Conservation (phyloP, 495 filamentous ascomycete genomes). For the Hypoxylon crocopeplum region DNA sequence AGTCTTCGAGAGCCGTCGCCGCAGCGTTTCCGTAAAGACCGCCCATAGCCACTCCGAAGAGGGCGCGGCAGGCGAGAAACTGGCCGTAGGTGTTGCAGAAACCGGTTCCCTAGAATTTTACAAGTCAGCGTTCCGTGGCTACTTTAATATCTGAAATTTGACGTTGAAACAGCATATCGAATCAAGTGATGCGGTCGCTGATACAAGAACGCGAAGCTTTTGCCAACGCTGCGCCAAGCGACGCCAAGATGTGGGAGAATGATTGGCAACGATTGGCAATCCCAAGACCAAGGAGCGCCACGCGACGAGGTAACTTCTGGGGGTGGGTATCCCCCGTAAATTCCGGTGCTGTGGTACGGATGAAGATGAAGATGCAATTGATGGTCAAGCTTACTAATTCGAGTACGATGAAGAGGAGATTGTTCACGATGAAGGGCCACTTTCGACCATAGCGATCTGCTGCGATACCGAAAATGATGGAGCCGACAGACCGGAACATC, state of each 20-base stretch:
- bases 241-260: slow-evolving; percentile 33
- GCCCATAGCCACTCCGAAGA: slow-evolving; percentile 92
- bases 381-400: slow-evolving; percentile 61
- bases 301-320: slow-evolving; percentile 21
- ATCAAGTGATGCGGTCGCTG: neutral
- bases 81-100: slow-evolving; percentile 79
- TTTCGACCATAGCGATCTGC: slow-evolving; percentile 85
- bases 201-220: slow-evolving; percentile 38
- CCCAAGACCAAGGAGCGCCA: slow-evolving; percentile 12
- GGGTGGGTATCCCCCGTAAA: slow-evolving; percentile 13
- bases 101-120: slow-evolving; percentile 64
- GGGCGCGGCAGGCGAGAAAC: slow-evolving; percentile 79
- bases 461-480: slow-evolving; percentile 77
- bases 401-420: slow-evolving; percentile 78
- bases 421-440: slow-evolving; percentile 88
- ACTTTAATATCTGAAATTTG: neutral
- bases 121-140: slow-evolving; percentile 22
- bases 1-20: slow-evolving; percentile 85
- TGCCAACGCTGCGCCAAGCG: slow-evolving; percentile 42
- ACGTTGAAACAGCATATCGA: neutral
- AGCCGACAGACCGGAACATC: slow-evolving; percentile 78
- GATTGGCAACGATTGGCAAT: no score
- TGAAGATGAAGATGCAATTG: slow-evolving; percentile 10
- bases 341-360: slow-evolving; percentile 9
- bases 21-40: slow-evolving; percentile 88